Evolutionary conservation across 2,329 filamentous ascomycete genomes (phyloP).

Genomic region (Orbilia oligospora): DNA sequence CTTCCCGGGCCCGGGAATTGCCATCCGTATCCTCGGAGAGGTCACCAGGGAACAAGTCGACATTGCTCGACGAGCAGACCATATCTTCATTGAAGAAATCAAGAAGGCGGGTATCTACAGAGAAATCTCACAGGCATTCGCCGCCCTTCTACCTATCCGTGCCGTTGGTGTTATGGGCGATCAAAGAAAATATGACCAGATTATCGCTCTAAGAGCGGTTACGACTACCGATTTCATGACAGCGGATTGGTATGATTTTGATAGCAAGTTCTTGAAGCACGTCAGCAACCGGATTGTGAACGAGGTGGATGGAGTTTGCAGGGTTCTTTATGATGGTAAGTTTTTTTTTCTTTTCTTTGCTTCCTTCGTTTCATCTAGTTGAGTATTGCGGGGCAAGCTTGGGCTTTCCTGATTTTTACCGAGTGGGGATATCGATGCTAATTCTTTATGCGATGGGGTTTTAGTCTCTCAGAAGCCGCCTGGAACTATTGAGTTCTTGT

Average conservation of each 20-base stretch:
- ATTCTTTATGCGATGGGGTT: constrained; percentile 54
- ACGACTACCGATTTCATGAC: constrained; percentile 80
- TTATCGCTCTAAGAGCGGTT: constrained; percentile 75
- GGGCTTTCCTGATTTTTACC: constrained; percentile 28
- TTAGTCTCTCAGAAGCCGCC: constrained; percentile 77
- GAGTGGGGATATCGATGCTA: constrained; percentile 26
- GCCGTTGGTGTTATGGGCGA: constrained; percentile 80
- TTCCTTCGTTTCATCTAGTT: not conserved
- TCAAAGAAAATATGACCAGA: constrained; percentile 76
- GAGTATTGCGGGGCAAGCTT: not conserved
- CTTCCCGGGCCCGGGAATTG: constrained; percentile 82
- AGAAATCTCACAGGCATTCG: constrained; percentile 79
- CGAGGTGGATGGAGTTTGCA: constrained; percentile 79
- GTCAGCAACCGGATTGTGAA: constrained; percentile 80
- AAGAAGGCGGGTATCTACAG: constrained; percentile 79
- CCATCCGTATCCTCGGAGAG: constrained; percentile 85
- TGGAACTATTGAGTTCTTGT: constrained; percentile 83
- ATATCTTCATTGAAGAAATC: constrained; percentile 85
- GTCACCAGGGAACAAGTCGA: constrained; percentile 83
- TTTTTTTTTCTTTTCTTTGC: constrained; percentile 66
- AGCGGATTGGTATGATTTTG: constrained; percentile 78
- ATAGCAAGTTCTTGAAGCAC: constrained; percentile 75
- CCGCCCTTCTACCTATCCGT: constrained; percentile 76
- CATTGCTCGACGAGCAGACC: constrained; percentile 82
- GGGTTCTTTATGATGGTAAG: constrained; percentile 78